These are phyloP conservation scores for Candida sp. DNA, from an alignment of 1,139 yeast species.

Conservation along the genomic window DNA sequence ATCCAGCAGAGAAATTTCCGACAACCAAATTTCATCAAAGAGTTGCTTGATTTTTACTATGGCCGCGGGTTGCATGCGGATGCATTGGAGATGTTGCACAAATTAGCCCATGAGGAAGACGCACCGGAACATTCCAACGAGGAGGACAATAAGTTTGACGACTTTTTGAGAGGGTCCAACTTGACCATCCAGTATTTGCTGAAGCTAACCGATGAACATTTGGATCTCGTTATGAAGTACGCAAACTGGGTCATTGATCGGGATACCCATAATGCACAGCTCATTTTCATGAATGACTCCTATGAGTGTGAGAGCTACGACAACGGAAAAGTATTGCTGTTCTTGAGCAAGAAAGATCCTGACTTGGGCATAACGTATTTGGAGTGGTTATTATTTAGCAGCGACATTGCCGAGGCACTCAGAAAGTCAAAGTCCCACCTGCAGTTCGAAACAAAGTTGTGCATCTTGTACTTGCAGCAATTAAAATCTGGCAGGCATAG, in stretches of 20 bases:
- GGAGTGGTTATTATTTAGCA: constrained; percentile 54
- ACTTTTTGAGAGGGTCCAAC: constrained; percentile 44
- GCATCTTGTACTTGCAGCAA: constrained; percentile 55
- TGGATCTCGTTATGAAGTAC: constrained; percentile 63
- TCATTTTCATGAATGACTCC: constrained; percentile 71
- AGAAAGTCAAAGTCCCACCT: constrained; percentile 29
- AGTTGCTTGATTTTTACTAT: constrained; percentile 79
- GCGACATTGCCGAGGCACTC: constrained; percentile 48
- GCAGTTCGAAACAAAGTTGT: constrained; percentile 56
- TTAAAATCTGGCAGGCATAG: constrained; percentile 23
- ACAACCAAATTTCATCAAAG: constrained; percentile 56
- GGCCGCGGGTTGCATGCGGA: constrained; percentile 65
- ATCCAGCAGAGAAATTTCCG: constrained; percentile 24
- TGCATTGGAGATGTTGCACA: constrained; percentile 64
- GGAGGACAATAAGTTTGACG: constrained; percentile 20
- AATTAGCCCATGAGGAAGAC: constrained; percentile 33
- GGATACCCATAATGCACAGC: constrained; percentile 27
- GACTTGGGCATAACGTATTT: constrained; percentile 56
- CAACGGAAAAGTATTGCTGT: constrained; percentile 54
- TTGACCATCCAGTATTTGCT: constrained; percentile 70
- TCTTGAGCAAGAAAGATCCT: constrained; percentile 30
- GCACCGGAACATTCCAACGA: constrained; percentile 19
- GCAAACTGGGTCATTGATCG: constrained; percentile 57
- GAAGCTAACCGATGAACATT: constrained; percentile 52
- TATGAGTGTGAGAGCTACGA: constrained; percentile 67